Evolutionary conservation across 1,284 basidiomycete genomes (phyloP).

Genomic region (Violaceomyces palustris): DNA sequence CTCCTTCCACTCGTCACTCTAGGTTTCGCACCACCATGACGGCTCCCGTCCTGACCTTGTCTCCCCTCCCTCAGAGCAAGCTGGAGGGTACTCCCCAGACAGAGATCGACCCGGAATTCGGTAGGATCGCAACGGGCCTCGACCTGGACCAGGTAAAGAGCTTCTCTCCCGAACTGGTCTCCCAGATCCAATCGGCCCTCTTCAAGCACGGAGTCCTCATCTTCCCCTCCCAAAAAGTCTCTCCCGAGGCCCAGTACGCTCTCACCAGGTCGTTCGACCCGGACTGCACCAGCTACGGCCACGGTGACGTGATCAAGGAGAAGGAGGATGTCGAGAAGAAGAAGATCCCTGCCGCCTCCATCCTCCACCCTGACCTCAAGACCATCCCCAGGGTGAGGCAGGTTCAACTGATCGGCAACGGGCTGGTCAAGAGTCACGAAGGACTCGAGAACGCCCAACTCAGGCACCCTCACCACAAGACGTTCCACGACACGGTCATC

Average conservation of each 20-base stretch:
- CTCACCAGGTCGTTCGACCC: constrained; percentile 38
- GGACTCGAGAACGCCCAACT: constrained; percentile 38
- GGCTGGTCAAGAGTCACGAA: constrained; percentile 13
- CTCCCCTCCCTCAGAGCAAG: no score
- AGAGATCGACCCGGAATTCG: no score
- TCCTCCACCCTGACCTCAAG: constrained; percentile 53
- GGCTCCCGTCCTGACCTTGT: no score
- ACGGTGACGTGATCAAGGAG: constrained; percentile 33
- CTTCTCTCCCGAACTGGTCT: constrained; percentile 1
- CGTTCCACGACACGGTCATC: constrained; percentile 80
- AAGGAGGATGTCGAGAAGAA: no score
- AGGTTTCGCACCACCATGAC: no score
- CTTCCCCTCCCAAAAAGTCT: constrained; percentile 38
- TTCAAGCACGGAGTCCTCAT: constrained; percentile 48
- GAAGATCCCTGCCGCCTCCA: no score
- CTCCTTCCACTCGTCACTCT: no score
- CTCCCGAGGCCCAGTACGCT: constrained; percentile 36
- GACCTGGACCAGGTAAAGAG: no score
- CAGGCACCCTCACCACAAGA: constrained; percentile 75
- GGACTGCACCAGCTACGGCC: constrained; percentile 33
- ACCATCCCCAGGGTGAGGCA: constrained; percentile 49
- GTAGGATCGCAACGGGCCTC: no score
- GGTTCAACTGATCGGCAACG: constrained; percentile 54
- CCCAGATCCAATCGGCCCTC: constrained; percentile 32
- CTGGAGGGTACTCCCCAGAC: no score